Base-by-base conservation (phyloP, 192 early-diverging fungal genomes). In the Podila verticillata region DNA sequence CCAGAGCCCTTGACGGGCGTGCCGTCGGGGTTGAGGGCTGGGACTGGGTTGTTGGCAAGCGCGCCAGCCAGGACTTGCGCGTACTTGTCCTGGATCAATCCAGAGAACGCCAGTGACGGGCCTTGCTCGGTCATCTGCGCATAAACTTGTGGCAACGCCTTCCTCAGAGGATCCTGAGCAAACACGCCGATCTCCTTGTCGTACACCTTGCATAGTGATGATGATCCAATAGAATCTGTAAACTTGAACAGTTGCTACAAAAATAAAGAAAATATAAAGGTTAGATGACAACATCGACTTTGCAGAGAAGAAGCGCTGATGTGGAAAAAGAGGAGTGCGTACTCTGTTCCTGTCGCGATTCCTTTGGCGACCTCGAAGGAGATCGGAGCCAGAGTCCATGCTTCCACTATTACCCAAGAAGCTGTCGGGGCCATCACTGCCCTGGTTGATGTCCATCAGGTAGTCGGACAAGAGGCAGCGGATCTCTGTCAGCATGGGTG, bases 401-500 rank as follows among this genome's bases (percentile, higher is more conserved):
- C 51, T n/a, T 54, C 51, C 51, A 2, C 67, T 20, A 7, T 65
- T 65, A 2, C 64, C 60, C 49, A 79, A 32, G 63, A 71, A 71
- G 36, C 24, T 72, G 30, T 79, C 75, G 2, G 54, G 59, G 26
- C 75, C 75, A 32, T 79, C 75, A 6, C 24, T 56, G 7, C 62
- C 48, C 24, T 79, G 75, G 51, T 70, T 70, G 28, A 24, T 67
- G 22, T 79, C 75, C 75, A 79, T 79, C 47, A 79, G 65, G 47
- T 79, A 79, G 35, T 79, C 75, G 44, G 75, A 79, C 8, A 79
- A 64, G 13, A 79, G 51, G 13, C 68, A 70, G 1, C 75, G 68
- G 12, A 87, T 83, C 65, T 87, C 86, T 30, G 72, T 75, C 48
- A 83, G 73, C 70, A 86, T 82, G 7, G 83, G 84, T 29, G 54